Base-by-base conservation (phyloP, 2,329 filamentous ascomycete species). In the Teratosphaeria nubilosa region DNA sequence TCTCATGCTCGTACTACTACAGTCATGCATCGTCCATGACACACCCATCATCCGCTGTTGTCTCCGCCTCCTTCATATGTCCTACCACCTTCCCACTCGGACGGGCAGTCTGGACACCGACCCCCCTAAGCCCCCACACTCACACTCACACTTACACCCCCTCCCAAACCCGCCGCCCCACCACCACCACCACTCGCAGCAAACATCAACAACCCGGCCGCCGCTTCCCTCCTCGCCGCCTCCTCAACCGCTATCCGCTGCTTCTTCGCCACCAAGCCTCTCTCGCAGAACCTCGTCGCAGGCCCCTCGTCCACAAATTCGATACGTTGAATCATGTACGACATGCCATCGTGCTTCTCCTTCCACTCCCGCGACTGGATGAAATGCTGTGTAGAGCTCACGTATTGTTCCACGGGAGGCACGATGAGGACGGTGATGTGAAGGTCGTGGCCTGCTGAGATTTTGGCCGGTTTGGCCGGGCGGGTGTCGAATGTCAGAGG, bases 401-500 rank as follows among this genome's bases (percentile, higher is more conserved):
- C 78, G 69, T 97, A 99, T 60, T 84, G 84, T 62, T 90, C 81
- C 3, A 99, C 77, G 0, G 83, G 80, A 0, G 92, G 94, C 0
- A 97, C 79, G 13, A 99, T 85, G 13, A 96, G 76, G 0, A 97
- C 73, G 16, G 89, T 95, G 63, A 99, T 87, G 65, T 97, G 90
- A 50, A 95, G 76, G 69, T 97, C 94, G 65, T 86, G 86, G 59
- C 87, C 83, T 0, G 77, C 72, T 0, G 85, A 86, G 1, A 88
- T 79, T 0, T 76, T 73, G 62, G 88, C 81, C 0, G 88, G 88
- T 0, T 82, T 84, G 1, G 78, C 56, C 74, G 74, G 70, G 53
- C 64, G 64, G 14, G 51, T 0, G 51, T 32, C 30, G 25, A 64
- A 51, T 83, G 84, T 1, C 85, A 85, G 13, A 24, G 51, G 31